Evolutionary conservation across 352 stramenopile species (phyloP).

Genomic region (Globisporangium perplexum): DNA sequence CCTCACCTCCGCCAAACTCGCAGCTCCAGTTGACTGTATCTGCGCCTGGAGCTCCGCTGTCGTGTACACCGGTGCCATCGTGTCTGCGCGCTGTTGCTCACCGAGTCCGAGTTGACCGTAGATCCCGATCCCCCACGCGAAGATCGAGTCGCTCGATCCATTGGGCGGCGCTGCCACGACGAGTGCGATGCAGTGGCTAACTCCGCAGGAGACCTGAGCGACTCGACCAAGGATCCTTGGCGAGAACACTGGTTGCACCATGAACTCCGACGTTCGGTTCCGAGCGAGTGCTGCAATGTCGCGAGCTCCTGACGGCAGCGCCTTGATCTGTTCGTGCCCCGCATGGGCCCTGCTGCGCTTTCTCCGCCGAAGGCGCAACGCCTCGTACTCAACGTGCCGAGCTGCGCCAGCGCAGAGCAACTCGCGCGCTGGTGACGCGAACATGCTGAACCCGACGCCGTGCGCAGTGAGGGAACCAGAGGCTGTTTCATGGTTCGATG

Average conservation of each 20-base stretch:
- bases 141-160: conserved; percentile 6
- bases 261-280: no score
- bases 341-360: conserved; percentile 16
- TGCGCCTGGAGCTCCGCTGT: conserved; percentile 10
- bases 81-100: conserved; percentile 12
- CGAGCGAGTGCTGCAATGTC: neutral
- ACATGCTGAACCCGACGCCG: neutral
- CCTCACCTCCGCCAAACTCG: conserved; percentile 6
- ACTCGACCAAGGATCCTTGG: conserved; percentile 10
- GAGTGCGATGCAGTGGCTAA: conserved; percentile 34
- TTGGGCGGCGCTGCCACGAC: neutral
- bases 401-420: neutral
- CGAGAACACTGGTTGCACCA: neutral
- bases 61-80: conserved; percentile 17
- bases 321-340: conserved; percentile 15
- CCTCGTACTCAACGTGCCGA: conserved; percentile 14
- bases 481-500: neutral
- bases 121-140: conserved; percentile 28
- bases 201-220: conserved; percentile 28
- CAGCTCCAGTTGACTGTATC: conserved; percentile 2
- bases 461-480: neutral
- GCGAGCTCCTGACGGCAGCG: conserved; percentile 6
- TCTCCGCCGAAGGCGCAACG: conserved; percentile 13
- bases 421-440: neutral
- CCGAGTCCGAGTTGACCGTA: conserved; percentile 45